Conservation (phyloP, 352 stramenopile genomes). For the Pythium aristosporum region DNA sequence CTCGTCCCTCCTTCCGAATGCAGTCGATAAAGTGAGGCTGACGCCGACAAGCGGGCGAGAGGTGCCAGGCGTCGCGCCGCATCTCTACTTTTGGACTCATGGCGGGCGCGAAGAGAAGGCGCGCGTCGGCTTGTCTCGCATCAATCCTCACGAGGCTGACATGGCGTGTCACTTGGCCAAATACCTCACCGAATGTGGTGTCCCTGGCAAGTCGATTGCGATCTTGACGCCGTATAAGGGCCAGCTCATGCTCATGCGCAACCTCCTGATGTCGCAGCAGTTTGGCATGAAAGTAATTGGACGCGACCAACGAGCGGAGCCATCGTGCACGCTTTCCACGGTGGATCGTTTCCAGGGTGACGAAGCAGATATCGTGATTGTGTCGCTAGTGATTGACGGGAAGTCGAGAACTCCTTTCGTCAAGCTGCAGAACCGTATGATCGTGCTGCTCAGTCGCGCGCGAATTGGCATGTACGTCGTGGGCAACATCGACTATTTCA, state of each 20-base stretch:
- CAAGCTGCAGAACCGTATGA: constrained; percentile 89
- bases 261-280: constrained; percentile 59
- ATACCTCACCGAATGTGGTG: constrained; percentile 78
- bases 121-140: constrained; percentile 67
- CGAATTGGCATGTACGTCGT: constrained; percentile 85
- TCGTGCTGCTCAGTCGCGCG: constrained; percentile 85
- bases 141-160: constrained; percentile 70
- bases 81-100: constrained; percentile 89
- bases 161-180: constrained; percentile 80
- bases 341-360: constrained; percentile 91
- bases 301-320: constrained; percentile 25
- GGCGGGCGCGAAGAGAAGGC: constrained; percentile 54
- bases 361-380: constrained; percentile 87
- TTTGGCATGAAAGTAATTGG: constrained; percentile 24
- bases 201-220: constrained; percentile 67
- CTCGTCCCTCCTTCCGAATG: too few species aligned
- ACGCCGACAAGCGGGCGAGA: constrained; percentile 64
- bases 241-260: constrained; percentile 83
- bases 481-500: constrained; percentile 83
- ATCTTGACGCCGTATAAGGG: constrained; percentile 91
- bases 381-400: constrained; percentile 86
- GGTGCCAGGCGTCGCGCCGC: constrained; percentile 66
- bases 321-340: constrained; percentile 72
- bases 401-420: constrained; percentile 87
- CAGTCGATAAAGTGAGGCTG: constrained; percentile 20